Evolutionary conservation across 1,284 basidiomycete species (phyloP), one percentile per base, ranked within the genome.

Genomic region (Vanrija sp.): DNA sequence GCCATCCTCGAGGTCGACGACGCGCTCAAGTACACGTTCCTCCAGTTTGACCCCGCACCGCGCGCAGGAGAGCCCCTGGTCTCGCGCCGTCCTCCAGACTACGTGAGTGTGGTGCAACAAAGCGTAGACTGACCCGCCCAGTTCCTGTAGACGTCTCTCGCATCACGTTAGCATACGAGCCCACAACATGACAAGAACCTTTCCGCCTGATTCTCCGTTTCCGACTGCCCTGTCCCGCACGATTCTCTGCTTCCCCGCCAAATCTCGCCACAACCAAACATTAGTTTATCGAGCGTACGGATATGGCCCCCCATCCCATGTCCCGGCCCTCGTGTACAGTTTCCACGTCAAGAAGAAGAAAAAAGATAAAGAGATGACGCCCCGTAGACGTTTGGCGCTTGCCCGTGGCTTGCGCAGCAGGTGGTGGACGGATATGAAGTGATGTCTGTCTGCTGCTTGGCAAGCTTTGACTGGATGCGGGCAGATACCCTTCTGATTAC

Each of bases 1-100:
- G 96, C 96, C 46, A 99, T 99, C 75, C 96, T 99, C 87, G 95
- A 98, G 79, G 97, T 98, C 77, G 95, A 98, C 78, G 96, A 98
- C 56, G 72, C 75, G 36, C 63, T 77, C 57, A 77, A 77, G 63
- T 79, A 79, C 69, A 80, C 79, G 50, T 79, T 81, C 86, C 83
- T 99, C 77, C 95, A 99, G 85, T 99, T 98, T 77, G 95, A 99
- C 78, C 95, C 95, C 67, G 95, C 95, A 64, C 95, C 96, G 65
- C 83, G 95, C 74, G 93, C 95, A 65, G 96, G 95, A 64, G 96
- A 98, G 78, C 95, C 95, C 45, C 84, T 99, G 55, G 95, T 99
- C 60, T 93, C 94, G 69, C 85, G 95, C 77, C 88, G 95, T 77
- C 95, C 98, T 75, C 96, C 95, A 72, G 96, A 99, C 81, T 94